These are phyloP conservation scores for Microcyclospora pomicola DNA, from an alignment of 2,329 filamentous ascomycete species.

Conservation along the genomic window DNA sequence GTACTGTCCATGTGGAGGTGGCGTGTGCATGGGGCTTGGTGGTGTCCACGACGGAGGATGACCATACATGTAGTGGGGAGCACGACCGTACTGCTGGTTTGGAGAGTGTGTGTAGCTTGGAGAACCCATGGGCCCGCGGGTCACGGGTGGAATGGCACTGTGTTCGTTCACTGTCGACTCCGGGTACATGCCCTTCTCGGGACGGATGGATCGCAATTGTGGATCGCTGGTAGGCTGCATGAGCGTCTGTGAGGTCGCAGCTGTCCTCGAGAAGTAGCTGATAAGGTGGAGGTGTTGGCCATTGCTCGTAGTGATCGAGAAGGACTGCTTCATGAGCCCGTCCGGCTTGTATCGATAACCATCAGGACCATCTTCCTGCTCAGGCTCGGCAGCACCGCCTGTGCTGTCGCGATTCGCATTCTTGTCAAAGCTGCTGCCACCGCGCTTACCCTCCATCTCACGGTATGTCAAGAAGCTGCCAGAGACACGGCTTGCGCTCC, in stretches of 20 bases:
- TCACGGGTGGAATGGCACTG: slow-evolving; percentile 66
- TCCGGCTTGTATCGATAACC: slow-evolving; percentile 93
- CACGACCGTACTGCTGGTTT: slow-evolving; percentile 29
- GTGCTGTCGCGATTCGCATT: slow-evolving; percentile 57
- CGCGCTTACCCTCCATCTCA: slow-evolving; percentile 97
- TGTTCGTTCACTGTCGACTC: slow-evolving; percentile 86
- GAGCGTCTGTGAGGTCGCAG: slow-evolving; percentile 57
- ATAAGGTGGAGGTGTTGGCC: slow-evolving; percentile 92
- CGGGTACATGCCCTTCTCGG: slow-evolving; percentile 89
- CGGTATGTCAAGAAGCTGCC: slow-evolving; percentile 95
- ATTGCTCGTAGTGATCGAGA: slow-evolving; percentile 88
- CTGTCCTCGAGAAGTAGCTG: slow-evolving; percentile 82
- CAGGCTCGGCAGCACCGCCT: slow-evolving; percentile 69
- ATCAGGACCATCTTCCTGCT: slow-evolving; percentile 63
- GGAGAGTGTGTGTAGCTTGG: slow-evolving; percentile 42
- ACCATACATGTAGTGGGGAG: slow-evolving; percentile 25
- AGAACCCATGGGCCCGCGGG: slow-evolving; percentile 53
- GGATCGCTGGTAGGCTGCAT: slow-evolving; percentile 73
- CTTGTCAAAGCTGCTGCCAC: slow-evolving; percentile 51
- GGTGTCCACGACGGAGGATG: slow-evolving; percentile 28
- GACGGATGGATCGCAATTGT: slow-evolving; percentile 64
- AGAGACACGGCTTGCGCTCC: slow-evolving; percentile 94
- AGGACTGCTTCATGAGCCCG: slow-evolving; percentile 98
- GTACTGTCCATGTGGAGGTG: slow-evolving; percentile 22
- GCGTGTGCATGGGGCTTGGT: slow-evolving; percentile 30